Percentiles rank a stretch among this genome's conserved stretches.
Evolutionary conservation across 768 basidiomycete species (phyloP).

Genomic region (Agaricus subrufescens): DNA sequence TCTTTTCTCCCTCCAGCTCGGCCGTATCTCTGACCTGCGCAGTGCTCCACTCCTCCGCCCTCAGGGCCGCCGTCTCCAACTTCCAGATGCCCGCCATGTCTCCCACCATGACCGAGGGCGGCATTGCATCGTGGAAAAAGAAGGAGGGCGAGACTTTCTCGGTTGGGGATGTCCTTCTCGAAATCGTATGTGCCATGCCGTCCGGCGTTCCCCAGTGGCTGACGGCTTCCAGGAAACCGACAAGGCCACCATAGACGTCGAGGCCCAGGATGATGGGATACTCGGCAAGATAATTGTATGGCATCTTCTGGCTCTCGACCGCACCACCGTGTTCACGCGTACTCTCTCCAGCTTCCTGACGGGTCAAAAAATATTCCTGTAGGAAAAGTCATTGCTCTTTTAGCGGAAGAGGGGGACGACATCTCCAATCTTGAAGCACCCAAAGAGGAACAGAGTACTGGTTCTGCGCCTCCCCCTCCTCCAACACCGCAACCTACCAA

Average conservation of each 20-base stretch:
- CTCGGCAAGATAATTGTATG: constrained; percentile 89
- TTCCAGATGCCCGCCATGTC: constrained; percentile 90
- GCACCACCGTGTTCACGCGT: background rate
- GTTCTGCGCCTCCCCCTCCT: constrained; percentile 23
- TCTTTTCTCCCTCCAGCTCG: background rate
- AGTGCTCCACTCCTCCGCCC: constrained; percentile 15
- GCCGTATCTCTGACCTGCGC: background rate
- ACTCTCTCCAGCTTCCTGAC: constrained; percentile 36
- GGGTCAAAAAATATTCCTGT: constrained; percentile 84
- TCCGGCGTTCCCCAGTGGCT: constrained; percentile 1
- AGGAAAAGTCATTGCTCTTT: constrained; percentile 84
- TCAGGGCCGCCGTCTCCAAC: constrained; percentile 12
- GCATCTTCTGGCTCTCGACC: constrained; percentile 6
- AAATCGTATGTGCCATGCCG: constrained; percentile 62
- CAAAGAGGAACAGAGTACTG: constrained; percentile 30
- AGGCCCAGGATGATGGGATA: constrained; percentile 95
- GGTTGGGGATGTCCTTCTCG: constrained; percentile 82
- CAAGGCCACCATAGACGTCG: constrained; percentile 97
- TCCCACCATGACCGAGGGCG: constrained; percentile 95
- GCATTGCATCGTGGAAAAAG: constrained; percentile 88
- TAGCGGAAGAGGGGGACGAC: constrained; percentile 96
- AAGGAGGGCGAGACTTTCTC: constrained; percentile 75
- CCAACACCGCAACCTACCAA: constrained; percentile 24
- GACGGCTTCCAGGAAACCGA: constrained; percentile 68
- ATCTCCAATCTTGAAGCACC: constrained; percentile 77